Base-by-base conservation (phyloP, 2,329 filamentous ascomycete species). In the Phaeoacremonium minimum region DNA sequence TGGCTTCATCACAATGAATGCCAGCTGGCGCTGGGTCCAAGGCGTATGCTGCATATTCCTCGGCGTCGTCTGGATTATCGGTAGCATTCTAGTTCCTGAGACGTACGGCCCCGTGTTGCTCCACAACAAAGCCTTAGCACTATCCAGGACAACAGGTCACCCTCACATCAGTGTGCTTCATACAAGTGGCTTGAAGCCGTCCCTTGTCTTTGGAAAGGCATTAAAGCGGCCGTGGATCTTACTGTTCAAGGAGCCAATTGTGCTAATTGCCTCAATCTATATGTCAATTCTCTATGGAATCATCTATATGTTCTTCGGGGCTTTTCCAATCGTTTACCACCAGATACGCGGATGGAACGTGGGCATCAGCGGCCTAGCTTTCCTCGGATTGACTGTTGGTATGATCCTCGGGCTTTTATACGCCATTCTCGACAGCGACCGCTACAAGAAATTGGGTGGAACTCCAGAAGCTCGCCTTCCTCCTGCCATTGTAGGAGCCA, bases 231-330 rank as follows among this genome's bases (percentile, higher is more conserved):
- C 75, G 3, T 77, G 72, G 73, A 58, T 73, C 31, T 57, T 80
- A 17, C 59, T 78, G 3, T 73, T 78, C 60, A 50, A 55, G 30
- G 75, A 79, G 41, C 74, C 75, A 1, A 78, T 78, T 43, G 73
- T 78, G 20, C 48, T 76, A 18, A 55, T 77, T 4, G 56, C 76
- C 13, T 68, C 62, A 6, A 58, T 77, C 11, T 78, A 77, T 52
- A 67, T 73, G 60, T 67, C 70, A 34, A 72, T 55, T 19, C 45
- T 58, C 15, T 58, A 58, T 36, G 53, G 53, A 4, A 64, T 61
- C 2, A 45, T 64, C 1, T 66, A 66, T 42, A 56, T 66, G 49
- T 43, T 63, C 15, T 64, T 66, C 37, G 55, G 50, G 11, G 60
- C 60, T 6, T 64, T 63, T 40, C 61, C 63, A 1, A 61, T 77